phyloP scores from a whole-genome alignment of 169 alveolate genomes.

The Eimeria falciformis region DNA sequence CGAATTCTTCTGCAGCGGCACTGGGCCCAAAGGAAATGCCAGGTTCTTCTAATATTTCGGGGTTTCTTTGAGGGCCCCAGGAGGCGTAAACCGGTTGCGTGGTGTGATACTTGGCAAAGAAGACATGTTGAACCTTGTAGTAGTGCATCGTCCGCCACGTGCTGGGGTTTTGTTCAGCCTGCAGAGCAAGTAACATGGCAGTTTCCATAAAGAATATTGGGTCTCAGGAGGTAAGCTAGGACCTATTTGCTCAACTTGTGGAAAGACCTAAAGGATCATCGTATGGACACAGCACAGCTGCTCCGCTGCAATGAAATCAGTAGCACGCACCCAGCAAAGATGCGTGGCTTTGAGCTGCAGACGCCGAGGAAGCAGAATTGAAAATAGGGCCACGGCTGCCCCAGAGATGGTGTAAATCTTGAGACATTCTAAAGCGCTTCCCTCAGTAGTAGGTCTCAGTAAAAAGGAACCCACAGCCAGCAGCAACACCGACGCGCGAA shows the following conservation, averaged over 20 bases:
- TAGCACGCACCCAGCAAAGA: conserved; percentile 40
- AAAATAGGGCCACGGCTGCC: conserved; percentile 25
- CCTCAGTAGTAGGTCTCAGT: conserved; percentile 65
- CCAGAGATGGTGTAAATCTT: conserved; percentile 14
- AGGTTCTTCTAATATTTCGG: conserved; percentile 60
- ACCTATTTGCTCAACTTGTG: too few relatives aligned
- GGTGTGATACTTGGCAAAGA: conserved; percentile 71
- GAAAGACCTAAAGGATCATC: too few relatives aligned
- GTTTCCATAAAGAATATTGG: too few relatives aligned
- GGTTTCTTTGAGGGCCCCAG: conserved; percentile 54
- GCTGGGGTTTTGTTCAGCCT: conserved; percentile 28
- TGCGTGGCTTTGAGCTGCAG: conserved; percentile 55
- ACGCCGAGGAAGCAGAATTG: conserved; percentile 56
- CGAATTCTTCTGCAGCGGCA: conserved; percentile 62
- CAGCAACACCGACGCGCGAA: conserved; percentile 63
- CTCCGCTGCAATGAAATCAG: too few relatives aligned
- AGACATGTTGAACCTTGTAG: conserved; percentile 75
- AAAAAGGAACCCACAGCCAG: conserved; percentile 45
- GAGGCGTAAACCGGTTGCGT: conserved; percentile 74
- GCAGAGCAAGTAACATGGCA: background rate
- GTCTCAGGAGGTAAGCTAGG: too few relatives aligned
- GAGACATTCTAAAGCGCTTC: conserved; percentile 17
- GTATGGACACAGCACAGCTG: too few relatives aligned
- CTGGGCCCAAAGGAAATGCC: conserved; percentile 13
- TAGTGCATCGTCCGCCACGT: conserved; percentile 73